A percentile compares a stretch with the other conserved stretches of the same genome.
Conservation (phyloP, 768 basidiomycete species). For the Asterophora parasitica region DNA sequence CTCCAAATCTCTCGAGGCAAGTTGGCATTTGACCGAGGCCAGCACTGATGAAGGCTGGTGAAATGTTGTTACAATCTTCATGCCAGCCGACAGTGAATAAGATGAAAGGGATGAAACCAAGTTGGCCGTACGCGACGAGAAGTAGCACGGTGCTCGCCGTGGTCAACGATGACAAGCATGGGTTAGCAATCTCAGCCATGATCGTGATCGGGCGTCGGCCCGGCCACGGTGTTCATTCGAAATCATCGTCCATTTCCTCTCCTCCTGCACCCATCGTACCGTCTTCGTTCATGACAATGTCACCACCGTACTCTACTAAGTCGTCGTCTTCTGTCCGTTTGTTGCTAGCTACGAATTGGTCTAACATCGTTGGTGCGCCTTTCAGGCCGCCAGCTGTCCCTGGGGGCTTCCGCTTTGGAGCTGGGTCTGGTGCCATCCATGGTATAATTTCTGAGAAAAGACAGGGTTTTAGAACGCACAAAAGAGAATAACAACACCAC, state of each 20-base stretch:
- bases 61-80: slow-evolving; percentile 70
- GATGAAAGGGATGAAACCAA: not conserved
- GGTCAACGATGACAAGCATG: slow-evolving; percentile 3
- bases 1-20: slow-evolving; percentile 50
- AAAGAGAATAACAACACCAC: slow-evolving; percentile 1
- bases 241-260: slow-evolving; percentile 20
- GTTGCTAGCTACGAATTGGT: slow-evolving; percentile 40
- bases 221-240: slow-evolving; percentile 9
- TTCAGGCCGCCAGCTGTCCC: slow-evolving; percentile 16
- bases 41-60: slow-evolving; percentile 71
- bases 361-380: slow-evolving; percentile 39
- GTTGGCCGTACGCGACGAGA: not conserved
- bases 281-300: slow-evolving; percentile 53
- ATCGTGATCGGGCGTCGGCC: slow-evolving; percentile 2
- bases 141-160: not conserved
- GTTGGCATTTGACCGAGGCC: slow-evolving; percentile 61
- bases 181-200: not conserved
- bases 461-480: not conserved
- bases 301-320: slow-evolving; percentile 18
- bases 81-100: slow-evolving; percentile 14
- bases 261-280: slow-evolving; percentile 50
- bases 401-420: slow-evolving; percentile 40
- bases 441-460: slow-evolving; percentile 50
- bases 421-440: slow-evolving; percentile 41
- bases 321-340: slow-evolving; percentile 17